phyloP scores from a whole-genome alignment of 805 yeast genomes.

The Hagleromyces aurorensis region DNA sequence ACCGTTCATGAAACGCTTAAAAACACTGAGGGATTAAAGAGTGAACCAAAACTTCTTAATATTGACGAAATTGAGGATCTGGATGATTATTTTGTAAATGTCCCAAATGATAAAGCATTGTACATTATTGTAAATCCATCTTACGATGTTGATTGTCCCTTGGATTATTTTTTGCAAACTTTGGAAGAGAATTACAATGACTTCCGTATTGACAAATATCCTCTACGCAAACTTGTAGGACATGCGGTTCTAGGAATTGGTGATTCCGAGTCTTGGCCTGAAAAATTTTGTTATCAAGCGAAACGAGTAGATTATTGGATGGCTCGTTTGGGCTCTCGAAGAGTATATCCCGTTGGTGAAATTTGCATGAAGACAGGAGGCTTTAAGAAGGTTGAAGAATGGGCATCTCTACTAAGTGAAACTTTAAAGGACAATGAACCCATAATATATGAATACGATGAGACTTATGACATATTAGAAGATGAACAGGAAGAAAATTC shows the following conservation, averaged over 20 bases:
- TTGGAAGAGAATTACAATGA: slow-evolving; percentile 75
- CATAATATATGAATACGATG: slow-evolving; percentile 48
- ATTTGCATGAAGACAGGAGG: slow-evolving; percentile 72
- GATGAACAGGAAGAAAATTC: slow-evolving; percentile 33
- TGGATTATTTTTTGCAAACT: slow-evolving; percentile 78
- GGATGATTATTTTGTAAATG: slow-evolving; percentile 69
- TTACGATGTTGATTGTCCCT: slow-evolving; percentile 86
- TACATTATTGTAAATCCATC: slow-evolving; percentile 79
- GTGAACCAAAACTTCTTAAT: slow-evolving; percentile 49
- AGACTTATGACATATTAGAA: slow-evolving; percentile 48
- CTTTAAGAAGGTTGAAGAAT: slow-evolving; percentile 50
- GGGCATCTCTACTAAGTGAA: slow-evolving; percentile 54
- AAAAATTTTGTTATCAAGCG: slow-evolving; percentile 83
- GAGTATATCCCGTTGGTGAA: slow-evolving; percentile 76
- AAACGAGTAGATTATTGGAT: slow-evolving; percentile 62
- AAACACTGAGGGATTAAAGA: slow-evolving; percentile 21
- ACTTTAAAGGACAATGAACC: slow-evolving; percentile 68
- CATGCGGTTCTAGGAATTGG: slow-evolving; percentile 85
- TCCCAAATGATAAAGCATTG: slow-evolving; percentile 48
- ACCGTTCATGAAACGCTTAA: slow-evolving; percentile 36
- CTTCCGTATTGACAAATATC: slow-evolving; percentile 77
- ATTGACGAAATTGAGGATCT: slow-evolving; percentile 78
- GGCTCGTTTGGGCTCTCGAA: slow-evolving; percentile 77
- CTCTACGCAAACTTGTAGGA: slow-evolving; percentile 61
- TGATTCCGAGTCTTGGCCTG: slow-evolving; percentile 79